Base-by-base conservation (phyloP, 352 stramenopile species). In the Hyaloperonospora arabidopsidis region DNA sequence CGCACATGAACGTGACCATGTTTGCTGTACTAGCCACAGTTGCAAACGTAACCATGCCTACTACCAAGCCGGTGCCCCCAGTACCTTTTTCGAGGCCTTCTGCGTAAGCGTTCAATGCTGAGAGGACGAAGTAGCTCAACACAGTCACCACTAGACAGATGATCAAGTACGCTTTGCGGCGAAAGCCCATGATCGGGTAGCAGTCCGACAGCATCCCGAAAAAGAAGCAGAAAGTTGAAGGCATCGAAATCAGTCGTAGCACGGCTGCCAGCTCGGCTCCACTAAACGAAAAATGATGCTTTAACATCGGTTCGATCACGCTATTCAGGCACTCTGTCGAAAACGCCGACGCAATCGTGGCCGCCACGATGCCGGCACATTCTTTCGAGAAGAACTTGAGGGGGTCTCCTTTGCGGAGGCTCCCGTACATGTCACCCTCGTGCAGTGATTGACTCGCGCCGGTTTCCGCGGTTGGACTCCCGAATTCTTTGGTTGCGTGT, bases 131-230 rank as follows among this genome's bases (percentile, higher is more conserved):
- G 18, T 77, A 39, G 35, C 65, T 67, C 2, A 68, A 10, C 10
- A 66, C 60, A 1, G 69, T 68, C 2, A 59, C 36, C 15, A 44
- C 38, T 45, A 79, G 55, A 0, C 86, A 82, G 7, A 87, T 49
- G 4, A 87, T 57, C 63, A 90, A 80, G 65, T 95, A 95, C 17
- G 75, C 67, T 63, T 91, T 92, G n/a, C 84, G 70, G n/a, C 79
- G 83, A 36, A 79, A 77, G 4, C 84, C 80, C 41, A 72, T 61
- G 50, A 95, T 85, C 13, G 86, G 86, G 47, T 85, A 80, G 46
- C 65, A 88, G 57, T 94, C 86, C 11, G 68, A 80, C 10, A 94
- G 25, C 25, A 93, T 61, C 13, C 84, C 88, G 39, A 93, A 71
- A n/a, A 94, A 54, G 22, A 95, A 80, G 61, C 86, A 89, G 41